Evolutionary conservation across 2,329 filamentous ascomycete species (phyloP), one percentile per base, ranked within the genome.

Genomic region (Penicillium sp.): DNA sequence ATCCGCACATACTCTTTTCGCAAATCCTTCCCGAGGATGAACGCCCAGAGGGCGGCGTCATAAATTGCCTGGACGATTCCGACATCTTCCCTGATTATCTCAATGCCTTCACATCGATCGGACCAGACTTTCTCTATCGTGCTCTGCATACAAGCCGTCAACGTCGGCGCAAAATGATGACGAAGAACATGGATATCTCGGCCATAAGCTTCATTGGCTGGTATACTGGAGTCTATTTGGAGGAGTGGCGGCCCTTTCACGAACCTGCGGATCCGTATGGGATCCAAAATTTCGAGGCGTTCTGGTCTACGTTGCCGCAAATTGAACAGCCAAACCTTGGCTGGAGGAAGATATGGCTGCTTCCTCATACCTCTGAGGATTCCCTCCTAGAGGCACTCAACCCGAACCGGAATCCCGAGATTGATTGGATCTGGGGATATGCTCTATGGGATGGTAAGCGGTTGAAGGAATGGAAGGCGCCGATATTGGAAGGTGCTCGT

Each of bases 241-340:
- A 23, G 11, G 21, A 23, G 11, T n/a, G 21, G 7, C 11, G 21
- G 7, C 21, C 21, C 11, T 50, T 16, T 41, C 40, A 17, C 29
- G 50, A 2, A 19, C 48, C 53, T 2, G 47, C 48, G 8, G 50
- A 53, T 29, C 35, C 23, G 4, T 48, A 53, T 7, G 23, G 37
- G 3, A 29, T 36, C 2, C 16, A 13, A 2, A 9, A 51, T 25
- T 37, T 39, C 14, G 26, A 39, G 7, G 7, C 35, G 2, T 17
- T 41, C 8, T 36, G 47, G 39, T 37, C 35, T 0, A 32, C 31
- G 6, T 26, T 53, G 18, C 41, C 42, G 1, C 30, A 17, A 2
- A 7, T 14, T 11, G 34, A 53, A 3, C 34, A 40, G 14, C 51
- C 51, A n/a, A 51, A 45, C 14, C 4, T 41, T 9, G 34, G 16